Evolutionary conservation across 495 filamentous ascomycete genomes (phyloP), one percentile per base, ranked within the genome.

Genomic region (Xylaria venustula): DNA sequence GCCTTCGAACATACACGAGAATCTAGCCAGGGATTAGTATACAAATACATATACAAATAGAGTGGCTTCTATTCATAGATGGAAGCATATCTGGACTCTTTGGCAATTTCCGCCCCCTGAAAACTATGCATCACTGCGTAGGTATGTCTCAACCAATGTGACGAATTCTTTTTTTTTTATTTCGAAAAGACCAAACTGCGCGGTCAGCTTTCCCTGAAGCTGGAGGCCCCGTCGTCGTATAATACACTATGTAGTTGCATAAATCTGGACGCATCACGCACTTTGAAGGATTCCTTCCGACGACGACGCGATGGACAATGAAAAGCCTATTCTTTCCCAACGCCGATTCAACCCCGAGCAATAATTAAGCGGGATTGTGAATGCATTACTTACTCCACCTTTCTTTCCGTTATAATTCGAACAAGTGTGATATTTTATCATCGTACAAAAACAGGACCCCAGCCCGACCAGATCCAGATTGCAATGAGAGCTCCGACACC

Each of bases 301-400:
- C 36, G 42, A 47, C 19, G 53, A 22, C 28, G 41, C 47, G 32
- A 45, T 52, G 57, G n/a, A n/a, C n/a, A n/a, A n/a, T n/a, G n/a
- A n/a, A 52, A 40, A 60, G 49, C 28, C 57, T 37, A 23, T 60
- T 51, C 49, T 58, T n/a, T 60, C 57, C 48, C 44, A 60, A 60
- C 57, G 57, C 57, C 57, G 57, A 52, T 60, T 20, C 45, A 60
- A 60, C 37, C 57, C 57, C 57, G 57, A 52, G 36, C 37, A 52
- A 52, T 42, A 49, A n/a, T 52, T 42, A 60, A 45, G 23, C 26
- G 57, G 57, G 57, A 52, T 60, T 36, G 47, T 25, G 47, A 44
- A 60, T 60, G 57, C 57, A 60, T 52, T 60, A 60, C 25, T 52
- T 25, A n/a, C n/a, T n/a, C n/a, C n/a, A n/a, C n/a, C n/a, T n/a